Base-by-base conservation (phyloP, 2,329 filamentous ascomycete genomes). In the Calonectria honghensis region DNA sequence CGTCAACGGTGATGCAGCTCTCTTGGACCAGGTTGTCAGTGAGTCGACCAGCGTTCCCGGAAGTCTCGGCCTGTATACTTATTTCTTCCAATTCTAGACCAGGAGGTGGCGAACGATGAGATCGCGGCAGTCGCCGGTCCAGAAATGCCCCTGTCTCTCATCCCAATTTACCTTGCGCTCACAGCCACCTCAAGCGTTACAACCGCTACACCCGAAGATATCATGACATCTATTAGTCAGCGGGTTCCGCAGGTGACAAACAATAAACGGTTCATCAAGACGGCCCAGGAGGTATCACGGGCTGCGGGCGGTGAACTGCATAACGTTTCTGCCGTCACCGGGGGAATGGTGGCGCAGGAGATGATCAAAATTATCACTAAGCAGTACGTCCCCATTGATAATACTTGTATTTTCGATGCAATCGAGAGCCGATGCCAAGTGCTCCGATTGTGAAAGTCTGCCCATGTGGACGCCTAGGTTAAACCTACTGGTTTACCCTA, bases 311-410 rank as follows among this genome's bases (percentile, higher is more conserved):
- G 93, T 69, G 97, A 99, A 84, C 87, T 99, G 74, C 97, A 99
- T 87, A 98, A 98, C 83, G 94, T 97, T 71, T 94, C 96, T 39
- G 93, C 96, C 32, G 87, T 98, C 71, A 94, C 93, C 1, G 97
- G 97, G 37, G 97, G 97, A 4, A 94, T 99, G 88, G 94, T 97
- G 63, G 95, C 96, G n/a, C 97, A 99, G 85, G 97, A 99, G 86
- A 92, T 96, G 76, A 97, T 99, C 87, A 99, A 99, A 84, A 91
- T 96, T 73, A 91, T 94, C 80, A 94, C 93, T 16, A 92, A 92
- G 81, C 93, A 94, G 86, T 94, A 94, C 84, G 88, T 94, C 54
- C 92, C 93, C 31, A 90, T 94, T 76, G 92, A 94, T 79, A 93
- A 94, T 83, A 93, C 91, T 20, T 94, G 93, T 81, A 88, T 94